Evolutionary conservation across 2,329 filamentous ascomycete genomes (phyloP), one percentile per base, ranked within the genome.

Genomic region (Neofusicoccum ribis): DNA sequence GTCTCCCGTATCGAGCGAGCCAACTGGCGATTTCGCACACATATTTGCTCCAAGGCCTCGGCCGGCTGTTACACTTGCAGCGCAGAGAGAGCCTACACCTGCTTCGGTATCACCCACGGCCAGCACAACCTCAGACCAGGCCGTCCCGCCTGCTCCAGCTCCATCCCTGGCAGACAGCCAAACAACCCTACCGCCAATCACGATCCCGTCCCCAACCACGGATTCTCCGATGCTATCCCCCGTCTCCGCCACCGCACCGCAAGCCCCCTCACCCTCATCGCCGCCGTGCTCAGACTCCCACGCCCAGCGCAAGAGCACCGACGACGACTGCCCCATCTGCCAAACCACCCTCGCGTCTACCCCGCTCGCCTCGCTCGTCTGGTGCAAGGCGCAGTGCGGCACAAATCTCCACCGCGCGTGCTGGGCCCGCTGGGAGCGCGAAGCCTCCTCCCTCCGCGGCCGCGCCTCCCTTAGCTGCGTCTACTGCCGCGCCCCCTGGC

Each of bases 351-450:
- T 87, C 62, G 78, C 82, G 34, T 72, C 79, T 1, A 9, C 12
- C n/a, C 23, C 39, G 12, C n/a, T 47, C 1, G 17, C 56, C 31
- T 43, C 47, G 3, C 41, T 60, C 15, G 31, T 23, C n/a, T 89
- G 85, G 81, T 89, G 87, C 74, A 83, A 83, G 70, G 82, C 82
- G 0, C 79, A 83, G 2, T 89, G 87, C 69, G 87, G 86, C 17
- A 88, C 89, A 73, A 88, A 88, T 69, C 76, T 88, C n/a, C 86
- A 88, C 72, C 81, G 82, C 66, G 70, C 73, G 1, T 88, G 86
- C 69, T 87, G 88, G 72, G 73, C 83, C 63, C 78, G 82, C 66
- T 88, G 86, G 86, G 43, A 37, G 11, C 31, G 20, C 8, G 27
- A 5, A 17, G 8, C 23, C 39, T 27, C 1, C 7, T 5, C 23